Evolutionary conservation across 2,329 filamentous ascomycete species (phyloP).

Genomic region (Hypoxylon sp.): DNA sequence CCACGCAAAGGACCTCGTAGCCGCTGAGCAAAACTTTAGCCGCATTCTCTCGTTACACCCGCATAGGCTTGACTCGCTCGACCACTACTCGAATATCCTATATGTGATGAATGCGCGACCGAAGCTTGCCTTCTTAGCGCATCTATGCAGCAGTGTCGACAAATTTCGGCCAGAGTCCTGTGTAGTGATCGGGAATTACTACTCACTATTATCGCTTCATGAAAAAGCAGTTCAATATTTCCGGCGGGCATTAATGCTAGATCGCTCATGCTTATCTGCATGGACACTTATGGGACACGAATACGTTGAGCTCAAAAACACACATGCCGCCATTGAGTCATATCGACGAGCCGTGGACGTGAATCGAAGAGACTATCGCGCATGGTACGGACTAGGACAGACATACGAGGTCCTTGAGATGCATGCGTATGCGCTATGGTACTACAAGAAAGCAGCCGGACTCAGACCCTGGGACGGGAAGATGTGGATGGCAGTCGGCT

Average conservation of each 20-base stretch:
- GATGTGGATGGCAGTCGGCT: conserved; percentile 98
- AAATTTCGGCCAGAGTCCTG: conserved; percentile 98
- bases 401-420: conserved; percentile 98
- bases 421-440: conserved; percentile 97
- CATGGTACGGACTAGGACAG: conserved; percentile 97
- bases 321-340: conserved; percentile 96
- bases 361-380: conserved; percentile 95
- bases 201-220: conserved; percentile 92
- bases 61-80: conserved; percentile 86
- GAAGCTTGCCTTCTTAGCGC: conserved; percentile 92
- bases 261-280: conserved; percentile 90
- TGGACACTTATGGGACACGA: conserved; percentile 99
- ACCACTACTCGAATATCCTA: conserved; percentile 97
- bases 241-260: conserved; percentile 89
- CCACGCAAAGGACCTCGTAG: conserved; percentile 85
- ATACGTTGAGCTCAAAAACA: conserved; percentile 98
- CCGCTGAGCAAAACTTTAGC: conserved; percentile 78
- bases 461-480: conserved; percentile 97
- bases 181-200: conserved; percentile 97
- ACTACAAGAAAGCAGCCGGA: conserved; percentile 95
- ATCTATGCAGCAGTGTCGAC: conserved; percentile 90
- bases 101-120: conserved; percentile 92
- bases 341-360: conserved; percentile 96
- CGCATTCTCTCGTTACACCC: conserved; percentile 83
- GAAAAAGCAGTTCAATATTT: conserved; percentile 99